These are phyloP conservation scores for Vanderwaltozyma verrucispora DNA, from an alignment of 805 yeast species.

Conservation along the genomic window DNA sequence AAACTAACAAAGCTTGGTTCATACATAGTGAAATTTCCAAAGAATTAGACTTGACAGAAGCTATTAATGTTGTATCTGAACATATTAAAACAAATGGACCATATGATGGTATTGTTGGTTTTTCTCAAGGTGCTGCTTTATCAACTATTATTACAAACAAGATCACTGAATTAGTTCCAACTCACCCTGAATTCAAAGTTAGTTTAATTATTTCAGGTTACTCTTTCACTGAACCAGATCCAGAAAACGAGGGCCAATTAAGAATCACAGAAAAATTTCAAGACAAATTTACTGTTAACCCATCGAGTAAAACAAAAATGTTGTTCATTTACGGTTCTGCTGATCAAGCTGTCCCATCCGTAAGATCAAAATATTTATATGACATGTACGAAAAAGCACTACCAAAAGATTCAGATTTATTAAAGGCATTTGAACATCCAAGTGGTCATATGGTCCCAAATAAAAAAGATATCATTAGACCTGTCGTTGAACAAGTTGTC, in stretches of 20 bases:
- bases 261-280: conserved; percentile 30
- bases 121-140: conserved; percentile 91
- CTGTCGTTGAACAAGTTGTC: conserved; percentile 32
- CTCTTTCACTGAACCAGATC: conserved; percentile 35
- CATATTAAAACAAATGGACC: conserved; percentile 63
- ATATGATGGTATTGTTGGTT: conserved; percentile 80
- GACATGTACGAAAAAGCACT: conserved; percentile 34
- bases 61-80: conserved; percentile 37
- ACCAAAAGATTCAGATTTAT: conserved; percentile 30
- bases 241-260: conserved; percentile 24
- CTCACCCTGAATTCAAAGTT: conserved; percentile 46
- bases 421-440: conserved; percentile 62
- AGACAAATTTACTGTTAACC: conserved; percentile 25
- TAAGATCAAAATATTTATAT: conserved; percentile 52
- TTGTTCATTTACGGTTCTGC: conserved; percentile 77
- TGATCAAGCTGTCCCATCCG: conserved; percentile 76
- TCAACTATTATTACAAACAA: conserved; percentile 59
- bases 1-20: conserved; percentile 66
- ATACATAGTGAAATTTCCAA: conserved; percentile 38
- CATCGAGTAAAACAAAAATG: conserved; percentile 32
- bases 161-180: conserved; percentile 44
- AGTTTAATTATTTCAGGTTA: conserved; percentile 69
- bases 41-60: conserved; percentile 41
- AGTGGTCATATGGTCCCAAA: conserved; percentile 98
- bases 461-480: conserved; percentile 46